phyloP scores from a whole-genome alignment of 108 stramenopile species.

The Skeletonema marinoi region DNA sequence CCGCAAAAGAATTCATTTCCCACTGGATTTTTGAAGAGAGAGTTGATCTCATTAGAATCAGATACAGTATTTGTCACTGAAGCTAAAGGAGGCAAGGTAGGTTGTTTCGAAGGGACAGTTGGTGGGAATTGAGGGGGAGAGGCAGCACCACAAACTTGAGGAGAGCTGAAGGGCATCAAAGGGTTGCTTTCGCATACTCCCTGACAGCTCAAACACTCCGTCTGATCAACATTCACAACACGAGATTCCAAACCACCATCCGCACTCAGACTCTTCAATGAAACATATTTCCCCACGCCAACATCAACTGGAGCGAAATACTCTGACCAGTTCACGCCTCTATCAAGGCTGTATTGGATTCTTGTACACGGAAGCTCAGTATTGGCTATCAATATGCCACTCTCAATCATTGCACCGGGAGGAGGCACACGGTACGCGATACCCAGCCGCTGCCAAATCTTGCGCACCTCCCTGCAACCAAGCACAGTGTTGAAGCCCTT shows the following conservation, averaged over 20 bases:
- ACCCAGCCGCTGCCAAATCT: background rate
- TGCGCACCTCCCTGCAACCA: constrained; percentile 7
- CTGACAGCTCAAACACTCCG: background rate
- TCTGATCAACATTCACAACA: background rate
- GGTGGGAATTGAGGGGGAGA: background rate
- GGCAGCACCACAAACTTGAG: background rate
- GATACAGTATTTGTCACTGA: too few relatives aligned
- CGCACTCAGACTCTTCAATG: constrained; percentile 1
- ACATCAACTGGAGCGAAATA: background rate
- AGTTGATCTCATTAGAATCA: background rate
- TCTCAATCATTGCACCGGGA: constrained; percentile 7
- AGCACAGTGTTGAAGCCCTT: constrained; percentile 9
- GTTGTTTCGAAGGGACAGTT: too few relatives aligned
- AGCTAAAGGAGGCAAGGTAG: background rate
- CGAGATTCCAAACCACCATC: constrained; percentile 9
- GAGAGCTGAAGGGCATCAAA: background rate
- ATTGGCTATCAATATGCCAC: constrained; percentile 4
- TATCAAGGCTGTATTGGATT: constrained; percentile 21
- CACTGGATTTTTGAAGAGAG: background rate
- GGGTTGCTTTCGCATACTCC: background rate
- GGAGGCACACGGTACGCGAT: constrained; percentile 10
- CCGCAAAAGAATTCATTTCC: background rate
- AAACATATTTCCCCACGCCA: constrained; percentile 2
- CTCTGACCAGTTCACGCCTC: constrained; percentile 4
- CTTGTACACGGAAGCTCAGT: constrained; percentile 14